phyloP scores from a whole-genome alignment of 108 stramenopile species.

The Aurantiochytrium sp. region DNA sequence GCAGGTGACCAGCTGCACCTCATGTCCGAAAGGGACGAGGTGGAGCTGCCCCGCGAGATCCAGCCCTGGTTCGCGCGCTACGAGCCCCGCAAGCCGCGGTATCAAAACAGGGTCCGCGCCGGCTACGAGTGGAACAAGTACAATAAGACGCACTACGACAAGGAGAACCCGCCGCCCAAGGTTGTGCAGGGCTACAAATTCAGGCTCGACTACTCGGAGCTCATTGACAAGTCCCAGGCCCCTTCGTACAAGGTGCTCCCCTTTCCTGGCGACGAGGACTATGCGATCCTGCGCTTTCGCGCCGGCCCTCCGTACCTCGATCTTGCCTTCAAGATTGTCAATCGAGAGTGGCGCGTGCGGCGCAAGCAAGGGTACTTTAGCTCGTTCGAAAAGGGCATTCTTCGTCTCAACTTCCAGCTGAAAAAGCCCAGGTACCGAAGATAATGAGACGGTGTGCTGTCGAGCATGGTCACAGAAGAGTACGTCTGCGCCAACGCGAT shows the following conservation, averaged over 20 bases:
- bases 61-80: conserved; percentile 83
- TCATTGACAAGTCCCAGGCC: conserved; percentile 88
- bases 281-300: conserved; percentile 90
- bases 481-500: too few species aligned
- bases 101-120: conserved; percentile 96
- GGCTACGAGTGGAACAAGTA: conserved; percentile 99
- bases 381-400: conserved; percentile 91
- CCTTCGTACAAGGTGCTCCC: conserved; percentile 83
- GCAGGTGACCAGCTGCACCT: conserved; percentile 38
- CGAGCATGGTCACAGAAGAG: too few species aligned
- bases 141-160: conserved; percentile 96
- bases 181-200: conserved; percentile 98
- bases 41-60: conserved; percentile 40
- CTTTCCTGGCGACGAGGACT: conserved; percentile 73
- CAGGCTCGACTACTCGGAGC: conserved; percentile 97
- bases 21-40: not conserved
- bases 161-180: conserved; percentile 98
- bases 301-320: conserved; percentile 99
- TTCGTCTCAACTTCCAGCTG: conserved; percentile 93
- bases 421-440: conserved; percentile 89
- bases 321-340: conserved; percentile 97
- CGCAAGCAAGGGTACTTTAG: conserved; percentile 86
- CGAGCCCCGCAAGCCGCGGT: conserved; percentile 92
- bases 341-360: conserved; percentile 91
- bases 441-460: conserved; percentile 45